Percentiles rank a stretch among this genome's conserved stretches.
phyloP scores from a whole-genome alignment of 345 rosid species.

The Pistacia atlantica region DNA sequence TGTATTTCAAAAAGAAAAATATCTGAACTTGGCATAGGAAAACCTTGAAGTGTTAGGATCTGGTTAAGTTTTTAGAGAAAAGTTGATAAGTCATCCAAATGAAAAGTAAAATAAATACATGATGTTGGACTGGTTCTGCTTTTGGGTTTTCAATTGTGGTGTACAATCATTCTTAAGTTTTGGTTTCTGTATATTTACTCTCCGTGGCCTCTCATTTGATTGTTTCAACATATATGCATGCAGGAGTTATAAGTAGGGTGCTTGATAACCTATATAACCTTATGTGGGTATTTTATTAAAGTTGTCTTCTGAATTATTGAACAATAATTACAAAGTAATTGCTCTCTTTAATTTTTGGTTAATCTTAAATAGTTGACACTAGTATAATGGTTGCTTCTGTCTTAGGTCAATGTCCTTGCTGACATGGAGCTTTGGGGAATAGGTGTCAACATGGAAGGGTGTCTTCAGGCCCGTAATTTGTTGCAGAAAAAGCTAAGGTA shows the following conservation, averaged over 20 bases:
- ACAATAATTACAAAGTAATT: background rate
- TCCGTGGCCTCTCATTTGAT: background rate
- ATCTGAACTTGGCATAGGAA: conserved; percentile 14
- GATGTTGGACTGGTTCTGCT: background rate
- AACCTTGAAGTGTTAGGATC: background rate
- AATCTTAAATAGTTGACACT: conserved; percentile 11
- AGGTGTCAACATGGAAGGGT: conserved; percentile 90
- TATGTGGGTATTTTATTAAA: background rate
- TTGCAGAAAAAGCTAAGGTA: conserved; percentile 70
- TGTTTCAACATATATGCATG: conserved; percentile 6
- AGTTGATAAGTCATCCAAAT: conserved; percentile 1
- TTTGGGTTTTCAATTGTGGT: background rate
- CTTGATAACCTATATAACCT: background rate
- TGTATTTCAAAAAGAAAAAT: conserved; percentile 2
- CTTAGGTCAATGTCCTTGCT: conserved; percentile 85
- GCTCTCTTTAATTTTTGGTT: background rate
- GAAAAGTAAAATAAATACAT: background rate
- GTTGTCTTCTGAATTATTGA: background rate
- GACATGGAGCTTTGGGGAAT: conserved; percentile 97
- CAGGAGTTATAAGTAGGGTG: background rate
- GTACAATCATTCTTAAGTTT: background rate
- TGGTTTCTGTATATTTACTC: background rate
- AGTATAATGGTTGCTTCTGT: conserved; percentile 21
- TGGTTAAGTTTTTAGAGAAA: background rate
- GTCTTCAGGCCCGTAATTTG: conserved; percentile 68